A percentile compares a stretch with the other conserved stretches of the same genome.
Conservation (phyloP, 768 basidiomycete species). For the Jaapia argillacea region DNA sequence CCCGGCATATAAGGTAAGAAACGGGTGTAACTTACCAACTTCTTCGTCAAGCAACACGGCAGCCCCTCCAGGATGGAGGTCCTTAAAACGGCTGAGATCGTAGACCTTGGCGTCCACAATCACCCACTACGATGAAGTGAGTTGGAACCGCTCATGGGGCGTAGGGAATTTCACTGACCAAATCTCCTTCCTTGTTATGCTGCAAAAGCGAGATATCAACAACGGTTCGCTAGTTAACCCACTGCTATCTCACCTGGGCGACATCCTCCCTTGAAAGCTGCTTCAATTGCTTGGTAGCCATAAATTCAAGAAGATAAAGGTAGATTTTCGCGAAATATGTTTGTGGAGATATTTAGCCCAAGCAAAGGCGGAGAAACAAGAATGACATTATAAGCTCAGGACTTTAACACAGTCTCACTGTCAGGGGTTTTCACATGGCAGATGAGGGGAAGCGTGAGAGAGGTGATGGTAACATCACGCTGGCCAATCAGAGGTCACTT, state of each 20-base stretch:
- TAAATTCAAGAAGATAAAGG: no score
- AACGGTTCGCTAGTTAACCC: not conserved
- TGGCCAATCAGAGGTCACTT: no score
- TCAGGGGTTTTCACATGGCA: no score
- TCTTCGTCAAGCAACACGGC: conserved; percentile 68
- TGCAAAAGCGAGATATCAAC: conserved; percentile 15
- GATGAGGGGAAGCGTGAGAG: no score
- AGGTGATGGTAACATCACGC: no score
- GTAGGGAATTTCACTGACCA: conserved; percentile 30
- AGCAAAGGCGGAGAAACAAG: no score
- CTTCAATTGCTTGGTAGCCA: conserved; percentile 28
- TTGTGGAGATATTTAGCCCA: no score
- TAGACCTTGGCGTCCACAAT: conserved; percentile 80
- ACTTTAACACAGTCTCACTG: no score
- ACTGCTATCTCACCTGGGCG: conserved; percentile 36
- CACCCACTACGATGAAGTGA: conserved; percentile 47
- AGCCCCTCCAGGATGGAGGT: conserved; percentile 76
- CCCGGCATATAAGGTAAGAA: not conserved
- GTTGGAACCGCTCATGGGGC: not conserved
- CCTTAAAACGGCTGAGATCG: conserved; percentile 71
- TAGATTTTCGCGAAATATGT: no score
- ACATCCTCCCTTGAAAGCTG: conserved; percentile 59
- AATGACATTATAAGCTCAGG: no score
- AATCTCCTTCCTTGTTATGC: conserved; percentile 73
- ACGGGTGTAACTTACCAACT: conserved; percentile 26